These are phyloP conservation scores for Polyporus tsugae DNA, from an alignment of 1,284 basidiomycete genomes.

Conservation along the genomic window DNA sequence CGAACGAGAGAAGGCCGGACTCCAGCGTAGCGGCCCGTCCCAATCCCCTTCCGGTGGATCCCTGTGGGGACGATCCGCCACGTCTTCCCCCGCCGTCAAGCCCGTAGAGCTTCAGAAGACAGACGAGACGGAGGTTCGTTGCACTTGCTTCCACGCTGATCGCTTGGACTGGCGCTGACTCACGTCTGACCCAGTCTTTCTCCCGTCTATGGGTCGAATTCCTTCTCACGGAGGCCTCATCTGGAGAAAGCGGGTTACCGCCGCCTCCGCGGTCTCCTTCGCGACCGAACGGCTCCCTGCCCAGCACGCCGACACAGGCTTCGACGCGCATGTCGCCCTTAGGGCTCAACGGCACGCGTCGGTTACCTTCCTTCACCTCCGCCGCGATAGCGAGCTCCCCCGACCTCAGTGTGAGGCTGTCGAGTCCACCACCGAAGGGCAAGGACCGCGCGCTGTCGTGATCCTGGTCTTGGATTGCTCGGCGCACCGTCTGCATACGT, in stretches of 20 bases:
- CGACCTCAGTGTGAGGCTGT: slow-evolving; percentile 47
- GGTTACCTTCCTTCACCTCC: slow-evolving; percentile 57
- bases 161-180: neutral
- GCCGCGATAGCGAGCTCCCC: slow-evolving; percentile 61
- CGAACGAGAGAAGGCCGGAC: slow-evolving; percentile 91
- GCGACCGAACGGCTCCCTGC: slow-evolving; percentile 54
- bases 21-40: slow-evolving; percentile 64
- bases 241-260: slow-evolving; percentile 52
- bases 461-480: neutral
- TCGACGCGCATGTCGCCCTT: slow-evolving; percentile 44
- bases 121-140: slow-evolving; percentile 77
- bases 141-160: neutral
- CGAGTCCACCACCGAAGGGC: slow-evolving; percentile 48
- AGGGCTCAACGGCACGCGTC: slow-evolving; percentile 48
- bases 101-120: slow-evolving; percentile 71
- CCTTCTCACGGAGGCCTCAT: slow-evolving; percentile 86
- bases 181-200: slow-evolving; percentile 56
- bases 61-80: slow-evolving; percentile 62
- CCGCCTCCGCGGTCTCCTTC: slow-evolving; percentile 45
- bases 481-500: neutral
- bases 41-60: slow-evolving; percentile 45
- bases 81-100: slow-evolving; percentile 54
- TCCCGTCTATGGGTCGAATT: slow-evolving; percentile 96
- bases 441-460: slow-evolving; percentile 37
- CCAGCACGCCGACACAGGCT: slow-evolving; percentile 55